phyloP scores from a whole-genome alignment of 164 flowering plant species.

The Piper betle region DNA sequence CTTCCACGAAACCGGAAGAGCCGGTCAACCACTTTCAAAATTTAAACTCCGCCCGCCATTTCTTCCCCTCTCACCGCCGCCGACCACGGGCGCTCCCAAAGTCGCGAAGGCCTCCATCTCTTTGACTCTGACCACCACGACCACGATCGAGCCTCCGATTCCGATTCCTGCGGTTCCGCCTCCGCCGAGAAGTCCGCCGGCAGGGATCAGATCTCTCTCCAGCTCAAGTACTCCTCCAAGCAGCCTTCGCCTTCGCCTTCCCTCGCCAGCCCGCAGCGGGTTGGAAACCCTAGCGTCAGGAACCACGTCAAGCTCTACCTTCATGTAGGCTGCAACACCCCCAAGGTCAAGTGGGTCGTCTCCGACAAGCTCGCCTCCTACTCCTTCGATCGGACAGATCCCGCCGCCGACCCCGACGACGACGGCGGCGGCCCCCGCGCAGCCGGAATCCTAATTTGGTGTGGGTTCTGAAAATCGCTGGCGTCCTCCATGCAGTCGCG shows the following conservation, averaged over 20 bases:
- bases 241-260: not conserved
- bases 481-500: conserved; percentile 31
- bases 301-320: conserved; percentile 67
- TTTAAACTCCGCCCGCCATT: not conserved
- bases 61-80: not conserved
- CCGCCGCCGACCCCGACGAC: not conserved
- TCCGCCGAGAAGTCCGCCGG: not conserved
- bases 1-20: not conserved
- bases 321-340: conserved; percentile 50
- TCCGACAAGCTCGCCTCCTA: conserved; percentile 59
- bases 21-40: not conserved
- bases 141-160: not conserved
- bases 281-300: conserved; percentile 14
- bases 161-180: not conserved
- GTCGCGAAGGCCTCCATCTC: conserved; percentile 7
- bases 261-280: not conserved
- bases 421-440: conserved; percentile 8
- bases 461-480: conserved; percentile 59
- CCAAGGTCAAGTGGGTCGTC: conserved; percentile 63
- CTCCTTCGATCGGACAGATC: conserved; percentile 24
- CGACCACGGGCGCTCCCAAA: conserved; percentile 9
- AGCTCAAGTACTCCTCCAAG: conserved; percentile 58
- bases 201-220: conserved; percentile 41
- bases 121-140: conserved; percentile 5
- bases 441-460: conserved; percentile 13